Base-by-base conservation (phyloP, 2,329 filamentous ascomycete genomes). In the Fusarium globosum region DNA sequence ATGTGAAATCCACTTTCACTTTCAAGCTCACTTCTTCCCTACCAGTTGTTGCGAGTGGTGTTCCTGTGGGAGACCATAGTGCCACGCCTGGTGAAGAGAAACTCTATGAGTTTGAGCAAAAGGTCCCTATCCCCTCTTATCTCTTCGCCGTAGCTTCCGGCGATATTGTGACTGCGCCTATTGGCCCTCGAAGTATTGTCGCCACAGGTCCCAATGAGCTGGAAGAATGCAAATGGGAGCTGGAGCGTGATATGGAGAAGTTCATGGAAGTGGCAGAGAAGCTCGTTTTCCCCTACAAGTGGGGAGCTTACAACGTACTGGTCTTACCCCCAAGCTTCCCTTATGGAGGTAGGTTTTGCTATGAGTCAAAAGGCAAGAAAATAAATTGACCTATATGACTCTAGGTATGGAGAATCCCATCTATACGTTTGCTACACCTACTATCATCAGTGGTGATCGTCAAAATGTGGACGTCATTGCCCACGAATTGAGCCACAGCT, bases 401-500 rank as follows among this genome's bases (percentile, higher is more conserved):
- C 8, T 63, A 88, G 90, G 91, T 71, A 95, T 95, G 93, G 95
- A 97, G 82, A 97, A 98, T 80, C 95, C 95, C 0, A 91, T 97
- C 60, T 97, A 93, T 84, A 98, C 96, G 0, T 98, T 97, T 81
- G 96, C 95, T 3, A 98, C 96, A 4, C 96, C 96, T 4, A 97
- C 95, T 41, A 93, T 98, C 76, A 95, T 99, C 79, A 96, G 93
- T 65, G 96, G 96, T 53, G 93, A 96, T 78, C 89, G 93, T 48
- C 93, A 97, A 80, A 98, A 98, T 76, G 90, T 98, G 26, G 96
- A 98, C 80, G 96, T 98, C 26, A 97, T 99, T 82, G 96, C 96
- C 4, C 96, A 97, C 81, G 95, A 91, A 88, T 79, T 93, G 71
- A 88, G 86, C 73, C 90, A 92, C 79, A 90, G 93, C 77, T 98